These are phyloP conservation scores for Biscogniauxia mediterranea DNA, from an alignment of 2,329 filamentous ascomycete species.

Conservation along the genomic window DNA sequence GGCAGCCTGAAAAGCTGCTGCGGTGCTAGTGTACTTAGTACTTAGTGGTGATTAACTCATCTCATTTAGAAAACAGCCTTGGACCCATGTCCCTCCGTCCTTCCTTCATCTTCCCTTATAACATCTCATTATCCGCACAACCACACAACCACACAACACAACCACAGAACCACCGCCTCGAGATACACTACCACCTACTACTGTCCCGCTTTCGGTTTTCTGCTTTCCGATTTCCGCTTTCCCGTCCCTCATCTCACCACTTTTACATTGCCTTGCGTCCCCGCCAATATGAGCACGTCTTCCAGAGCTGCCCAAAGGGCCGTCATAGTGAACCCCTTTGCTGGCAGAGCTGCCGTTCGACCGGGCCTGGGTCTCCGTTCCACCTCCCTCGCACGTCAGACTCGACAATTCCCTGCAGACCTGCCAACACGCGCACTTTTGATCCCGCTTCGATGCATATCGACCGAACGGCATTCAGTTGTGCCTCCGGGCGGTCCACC, in stretches of 20 bases:
- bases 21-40: background rate
- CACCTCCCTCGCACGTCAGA: slow-evolving; percentile 45
- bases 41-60: background rate
- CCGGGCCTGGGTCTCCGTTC: slow-evolving; percentile 48
- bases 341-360: slow-evolving; percentile 45
- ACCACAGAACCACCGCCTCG: background rate
- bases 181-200: background rate
- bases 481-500: slow-evolving; percentile 64
- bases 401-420: slow-evolving; percentile 44
- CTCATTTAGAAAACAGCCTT: background rate
- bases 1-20: slow-evolving; percentile 5
- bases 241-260: slow-evolving; percentile 4
- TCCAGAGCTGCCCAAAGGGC: slow-evolving; percentile 55
- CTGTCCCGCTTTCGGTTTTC: background rate
- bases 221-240: no score
- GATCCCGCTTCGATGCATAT: slow-evolving; percentile 54
- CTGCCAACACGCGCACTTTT: slow-evolving; percentile 55
- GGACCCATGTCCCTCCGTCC: slow-evolving; percentile 14
- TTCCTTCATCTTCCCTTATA: slow-evolving; percentile 8
- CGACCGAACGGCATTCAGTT: slow-evolving; percentile 58
- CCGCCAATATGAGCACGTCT: slow-evolving; percentile 52
- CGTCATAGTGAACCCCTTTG: slow-evolving; percentile 51
- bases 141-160: background rate
- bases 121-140: slow-evolving; percentile 2
- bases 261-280: slow-evolving; percentile 2